Conservation (phyloP, 2,329 filamentous ascomycete genomes). For the Pleoardoris graminearum region DNA sequence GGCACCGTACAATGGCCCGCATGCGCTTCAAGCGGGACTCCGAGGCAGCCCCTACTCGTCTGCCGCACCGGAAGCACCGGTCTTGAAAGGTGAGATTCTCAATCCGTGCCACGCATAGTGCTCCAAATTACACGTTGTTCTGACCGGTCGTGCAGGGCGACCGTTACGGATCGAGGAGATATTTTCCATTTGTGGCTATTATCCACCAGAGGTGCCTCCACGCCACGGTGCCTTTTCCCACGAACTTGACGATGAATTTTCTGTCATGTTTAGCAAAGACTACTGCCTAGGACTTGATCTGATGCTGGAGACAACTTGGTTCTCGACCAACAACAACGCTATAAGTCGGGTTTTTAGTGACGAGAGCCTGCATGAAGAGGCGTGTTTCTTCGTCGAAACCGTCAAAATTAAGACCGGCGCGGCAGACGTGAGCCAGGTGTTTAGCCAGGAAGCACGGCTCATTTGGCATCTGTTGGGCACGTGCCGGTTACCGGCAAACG, state of each 20-base stretch:
- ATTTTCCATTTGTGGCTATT: constrained; percentile 41
- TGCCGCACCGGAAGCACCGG: constrained; percentile 23
- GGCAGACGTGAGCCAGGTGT: constrained; percentile 41
- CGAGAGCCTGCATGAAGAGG: constrained; percentile 40
- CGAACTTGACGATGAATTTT: constrained; percentile 39
- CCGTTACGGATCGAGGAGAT: constrained; percentile 38
- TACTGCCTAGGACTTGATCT: constrained; percentile 40
- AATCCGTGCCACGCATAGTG: background rate
- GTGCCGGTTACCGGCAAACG: constrained; percentile 51
- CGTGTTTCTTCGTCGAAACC: constrained; percentile 39
- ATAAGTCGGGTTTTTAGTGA: constrained; percentile 56
- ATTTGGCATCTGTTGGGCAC: constrained; percentile 63
- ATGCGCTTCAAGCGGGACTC: constrained; percentile 38
- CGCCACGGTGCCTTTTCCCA: constrained; percentile 30
- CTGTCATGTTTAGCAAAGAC: constrained; percentile 40
- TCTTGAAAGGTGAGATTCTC: constrained; percentile 34
- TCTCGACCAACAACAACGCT: constrained; percentile 59
- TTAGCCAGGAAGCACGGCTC: constrained; percentile 62
- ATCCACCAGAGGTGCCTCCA: constrained; percentile 40
- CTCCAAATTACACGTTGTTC: background rate
- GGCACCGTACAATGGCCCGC: constrained; percentile 37
- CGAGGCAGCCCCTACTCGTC: constrained; percentile 30
- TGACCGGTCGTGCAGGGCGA: constrained; percentile 37
- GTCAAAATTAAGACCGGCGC: constrained; percentile 32
- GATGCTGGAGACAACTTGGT: constrained; percentile 77